These are phyloP conservation scores for Penicillium sp. DNA, from an alignment of 2,329 filamentous ascomycete genomes.

Conservation along the genomic window DNA sequence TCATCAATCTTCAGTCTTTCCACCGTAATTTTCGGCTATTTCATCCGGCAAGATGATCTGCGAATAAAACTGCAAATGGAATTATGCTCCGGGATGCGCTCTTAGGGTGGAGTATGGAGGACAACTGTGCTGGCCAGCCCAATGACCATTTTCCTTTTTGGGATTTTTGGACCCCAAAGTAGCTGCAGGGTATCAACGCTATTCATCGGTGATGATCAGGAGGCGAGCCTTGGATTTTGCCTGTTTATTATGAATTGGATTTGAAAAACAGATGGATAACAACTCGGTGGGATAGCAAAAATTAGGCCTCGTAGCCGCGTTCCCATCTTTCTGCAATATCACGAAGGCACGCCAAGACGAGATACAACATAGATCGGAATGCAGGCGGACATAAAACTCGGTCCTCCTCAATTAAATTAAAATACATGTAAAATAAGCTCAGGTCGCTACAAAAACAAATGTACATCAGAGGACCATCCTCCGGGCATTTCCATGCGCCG, in stretches of 20 bases:
- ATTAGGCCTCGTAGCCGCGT: too few relatives aligned
- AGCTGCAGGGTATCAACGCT: neutral
- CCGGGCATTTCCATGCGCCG: slow-evolving; percentile 4
- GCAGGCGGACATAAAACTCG: too few relatives aligned
- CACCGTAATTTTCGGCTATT: neutral
- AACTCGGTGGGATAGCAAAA: too few relatives aligned
- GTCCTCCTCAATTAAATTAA: too few relatives aligned
- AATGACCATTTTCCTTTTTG: neutral
- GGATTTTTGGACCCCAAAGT: neutral
- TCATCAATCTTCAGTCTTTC: neutral
- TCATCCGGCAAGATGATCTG: neutral
- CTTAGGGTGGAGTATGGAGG: neutral
- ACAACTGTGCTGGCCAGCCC: neutral
- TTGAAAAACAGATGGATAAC: too few relatives aligned
- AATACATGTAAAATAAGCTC: too few relatives aligned
- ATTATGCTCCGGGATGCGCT: neutral
- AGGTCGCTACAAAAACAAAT: neutral
- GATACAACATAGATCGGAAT: too few relatives aligned
- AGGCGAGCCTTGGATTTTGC: neutral
- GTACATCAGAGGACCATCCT: neutral
- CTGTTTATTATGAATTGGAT: neutral
- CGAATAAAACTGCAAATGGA: neutral
- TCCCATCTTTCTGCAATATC: too few relatives aligned
- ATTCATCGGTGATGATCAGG: neutral
- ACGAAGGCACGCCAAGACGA: too few relatives aligned